These are phyloP conservation scores for Laburnicola sp. DNA, from an alignment of 2,329 filamentous ascomycete species.

Conservation along the genomic window DNA sequence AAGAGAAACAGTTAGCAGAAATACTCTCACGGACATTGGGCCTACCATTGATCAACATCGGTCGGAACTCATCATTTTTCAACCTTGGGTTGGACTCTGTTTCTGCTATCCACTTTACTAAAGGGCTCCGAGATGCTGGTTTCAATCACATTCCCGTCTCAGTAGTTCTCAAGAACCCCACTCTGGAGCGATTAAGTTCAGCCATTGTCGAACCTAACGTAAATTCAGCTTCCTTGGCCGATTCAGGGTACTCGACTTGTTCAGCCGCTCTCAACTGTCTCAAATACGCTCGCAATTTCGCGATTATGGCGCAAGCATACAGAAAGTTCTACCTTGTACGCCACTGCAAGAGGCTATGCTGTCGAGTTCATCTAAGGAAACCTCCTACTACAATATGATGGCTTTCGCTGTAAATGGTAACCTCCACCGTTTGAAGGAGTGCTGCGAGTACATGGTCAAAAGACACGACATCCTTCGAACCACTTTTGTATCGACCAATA, in stretches of 20 bases:
- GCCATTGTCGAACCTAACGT: neutral
- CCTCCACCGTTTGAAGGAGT: conserved; percentile 54
- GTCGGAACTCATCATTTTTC: conserved; percentile 71
- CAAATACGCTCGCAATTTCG: conserved; percentile 20
- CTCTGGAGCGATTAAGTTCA: conserved; percentile 62
- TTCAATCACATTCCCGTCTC: conserved; percentile 65
- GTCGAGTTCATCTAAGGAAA: conserved; percentile 55
- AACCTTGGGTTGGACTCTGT: conserved; percentile 83
- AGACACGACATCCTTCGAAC: conserved; percentile 80
- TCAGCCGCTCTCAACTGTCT: conserved; percentile 18
- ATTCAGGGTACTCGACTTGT: conserved; percentile 11
- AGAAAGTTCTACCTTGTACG: conserved; percentile 75
- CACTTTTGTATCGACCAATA: conserved; percentile 68
- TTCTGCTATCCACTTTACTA: conserved; percentile 72
- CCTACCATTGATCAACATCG: conserved; percentile 54
- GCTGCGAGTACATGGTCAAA: conserved; percentile 65
- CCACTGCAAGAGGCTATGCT: conserved; percentile 89
- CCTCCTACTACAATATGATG: conserved; percentile 73
- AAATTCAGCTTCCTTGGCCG: neutral
- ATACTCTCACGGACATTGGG: conserved; percentile 58
- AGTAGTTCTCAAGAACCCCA: conserved; percentile 68
- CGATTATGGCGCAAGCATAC: conserved; percentile 42
- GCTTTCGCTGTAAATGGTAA: conserved; percentile 63
- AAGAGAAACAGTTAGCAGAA: conserved; percentile 61
- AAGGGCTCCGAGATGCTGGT: conserved; percentile 54